These are phyloP conservation scores for Eucalyptus erythrocorys DNA, from an alignment of 345 rosid genomes.

Conservation along the genomic window DNA sequence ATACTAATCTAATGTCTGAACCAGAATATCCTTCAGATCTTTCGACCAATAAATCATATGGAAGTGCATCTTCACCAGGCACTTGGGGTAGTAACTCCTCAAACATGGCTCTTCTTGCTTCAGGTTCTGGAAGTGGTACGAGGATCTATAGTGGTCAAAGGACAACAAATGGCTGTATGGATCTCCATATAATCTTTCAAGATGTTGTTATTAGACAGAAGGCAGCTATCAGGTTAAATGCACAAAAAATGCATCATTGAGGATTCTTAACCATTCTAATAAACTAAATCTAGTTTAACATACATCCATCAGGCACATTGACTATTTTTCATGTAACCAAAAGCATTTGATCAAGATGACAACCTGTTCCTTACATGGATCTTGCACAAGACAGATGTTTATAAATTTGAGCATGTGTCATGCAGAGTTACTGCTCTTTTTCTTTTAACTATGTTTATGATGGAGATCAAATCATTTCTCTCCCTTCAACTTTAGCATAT, in stretches of 20 bases:
- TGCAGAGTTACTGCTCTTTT: not conserved
- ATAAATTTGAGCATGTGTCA: not conserved
- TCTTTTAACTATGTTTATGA: not conserved
- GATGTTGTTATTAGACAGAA: not conserved
- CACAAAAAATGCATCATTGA: not conserved
- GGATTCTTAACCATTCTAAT: not conserved
- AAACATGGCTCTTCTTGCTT: slow-evolving; percentile 92
- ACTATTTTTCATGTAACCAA: not conserved
- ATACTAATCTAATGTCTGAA: slow-evolving; percentile 81
- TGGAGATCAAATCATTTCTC: not conserved
- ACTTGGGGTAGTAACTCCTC: slow-evolving; percentile 60
- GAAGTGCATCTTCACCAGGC: slow-evolving; percentile 46
- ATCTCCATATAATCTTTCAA: not conserved
- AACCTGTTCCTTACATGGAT: not conserved
- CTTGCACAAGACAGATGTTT: not conserved
- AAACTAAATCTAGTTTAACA: not conserved
- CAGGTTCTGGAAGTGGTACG: slow-evolving; percentile 92
- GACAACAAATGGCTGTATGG: not conserved
- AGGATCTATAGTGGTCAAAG: slow-evolving; percentile 64
- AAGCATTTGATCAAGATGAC: not conserved
- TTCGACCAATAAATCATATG: slow-evolving; percentile 66
- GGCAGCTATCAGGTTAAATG: not conserved
- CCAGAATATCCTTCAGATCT: slow-evolving; percentile 82
- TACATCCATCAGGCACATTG: not conserved
- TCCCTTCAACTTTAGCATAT: not conserved